Evolutionary conservation across 345 rosid species (phyloP), one percentile per base, ranked within the genome.

Genomic region (Xanthoceras sorbifolium): DNA sequence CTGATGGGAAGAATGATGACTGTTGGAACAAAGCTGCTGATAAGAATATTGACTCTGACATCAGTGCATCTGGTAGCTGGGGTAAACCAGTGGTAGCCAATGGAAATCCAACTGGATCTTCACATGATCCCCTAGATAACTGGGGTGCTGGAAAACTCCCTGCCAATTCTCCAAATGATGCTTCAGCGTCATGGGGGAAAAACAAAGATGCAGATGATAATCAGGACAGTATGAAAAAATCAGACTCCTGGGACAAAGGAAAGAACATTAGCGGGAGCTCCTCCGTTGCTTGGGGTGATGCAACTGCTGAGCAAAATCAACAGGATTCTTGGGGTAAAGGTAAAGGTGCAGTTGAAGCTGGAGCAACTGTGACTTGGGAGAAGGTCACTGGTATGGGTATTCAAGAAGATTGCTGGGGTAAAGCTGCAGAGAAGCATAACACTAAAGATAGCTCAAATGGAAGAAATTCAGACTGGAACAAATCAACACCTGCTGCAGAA

Each of bases 11-110:
- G 61, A 77, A 64, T 50, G 86, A 76, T 29, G 88, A 76, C 69
- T 32, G 84, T 71, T 90, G 96, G 97, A 85, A 80, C 76, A 89
- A 89, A 77, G 75, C 88, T 77, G 78, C 81, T 23, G 12, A 77
- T 46, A 81, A 87, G 44, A 55, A 18, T 40, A 25, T 77, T 73
- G 83, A 72, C 67, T 71, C 86, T 75, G 69, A 83, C 42, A 74
- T 72, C 54, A 73, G 77, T 79, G 69, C 81, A 60, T 79, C 85
- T 71, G 87, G 64, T 46, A 82, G 83, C 81, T 87, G 85, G 86
- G 91, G 90, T 77, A 88, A 90, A 82, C 67, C 82, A 70, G 46
- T 34, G 64, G 40, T 36, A 66, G 52, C 79, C 20, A 71, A 52
- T 78, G 82, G 71, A 62, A 80, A 67, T 80, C 71, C 74, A 8